Percentiles rank a stretch among this genome's conserved stretches.
phyloP scores from a whole-genome alignment of 2,329 filamentous ascomycete species.

The Mollisia scopiformis region DNA sequence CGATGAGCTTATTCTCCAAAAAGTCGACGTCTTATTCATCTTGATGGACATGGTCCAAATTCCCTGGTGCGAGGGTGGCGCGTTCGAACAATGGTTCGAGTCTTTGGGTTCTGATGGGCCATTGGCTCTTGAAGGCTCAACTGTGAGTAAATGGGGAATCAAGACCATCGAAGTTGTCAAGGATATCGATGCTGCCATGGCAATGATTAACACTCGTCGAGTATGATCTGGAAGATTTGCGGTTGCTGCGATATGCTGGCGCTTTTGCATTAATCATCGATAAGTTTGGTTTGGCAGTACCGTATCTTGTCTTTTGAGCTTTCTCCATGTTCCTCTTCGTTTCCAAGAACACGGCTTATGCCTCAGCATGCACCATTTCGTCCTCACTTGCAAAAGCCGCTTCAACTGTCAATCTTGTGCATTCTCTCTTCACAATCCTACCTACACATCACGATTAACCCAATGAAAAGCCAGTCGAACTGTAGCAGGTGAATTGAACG shows the following conservation, averaged over 20 bases:
- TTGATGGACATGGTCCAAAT: neutral
- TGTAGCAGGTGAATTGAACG: too few species aligned
- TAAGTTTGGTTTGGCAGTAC: constrained; percentile 1
- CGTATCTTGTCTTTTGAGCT: constrained; percentile 5
- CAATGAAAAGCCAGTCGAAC: too few species aligned
- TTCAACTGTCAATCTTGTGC: constrained; percentile 2
- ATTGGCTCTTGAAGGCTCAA: neutral
- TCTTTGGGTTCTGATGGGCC: neutral
- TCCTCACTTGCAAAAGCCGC: neutral
- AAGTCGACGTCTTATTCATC: neutral
- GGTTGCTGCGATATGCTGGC: neutral
- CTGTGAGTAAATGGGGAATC: neutral
- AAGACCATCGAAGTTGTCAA: neutral
- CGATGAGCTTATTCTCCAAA: neutral
- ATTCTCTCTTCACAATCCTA: constrained; percentile 5
- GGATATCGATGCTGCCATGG: neutral
- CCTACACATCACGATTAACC: too few species aligned
- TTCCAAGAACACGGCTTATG: constrained; percentile 6
- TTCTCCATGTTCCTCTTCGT: constrained; percentile 10
- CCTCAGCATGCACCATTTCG: neutral
- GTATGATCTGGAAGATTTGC: neutral
- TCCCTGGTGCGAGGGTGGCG: neutral
- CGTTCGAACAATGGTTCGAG: neutral
- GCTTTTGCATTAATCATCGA: neutral
- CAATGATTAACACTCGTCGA: neutral